Conservation (phyloP, 352 stramenopile species). For the Phytophthora megakarya region DNA sequence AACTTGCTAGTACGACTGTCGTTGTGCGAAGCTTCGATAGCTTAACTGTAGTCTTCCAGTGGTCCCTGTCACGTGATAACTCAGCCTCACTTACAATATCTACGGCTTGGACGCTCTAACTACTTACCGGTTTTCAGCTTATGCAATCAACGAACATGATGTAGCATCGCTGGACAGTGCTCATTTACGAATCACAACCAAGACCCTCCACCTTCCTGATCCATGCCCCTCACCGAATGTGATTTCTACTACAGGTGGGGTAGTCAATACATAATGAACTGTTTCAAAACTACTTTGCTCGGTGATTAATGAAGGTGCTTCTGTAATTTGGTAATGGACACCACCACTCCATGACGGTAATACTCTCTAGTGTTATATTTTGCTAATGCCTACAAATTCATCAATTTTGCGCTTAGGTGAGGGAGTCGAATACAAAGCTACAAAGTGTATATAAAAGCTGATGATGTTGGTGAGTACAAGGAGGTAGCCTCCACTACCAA, state of each 20-base stretch:
- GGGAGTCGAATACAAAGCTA: slow-evolving; percentile 54
- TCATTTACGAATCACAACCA: slow-evolving; percentile 27
- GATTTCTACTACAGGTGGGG: slow-evolving; percentile 45
- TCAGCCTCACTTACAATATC: slow-evolving; percentile 29
- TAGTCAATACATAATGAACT: background rate
- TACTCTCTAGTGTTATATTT: background rate
- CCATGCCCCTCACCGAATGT: slow-evolving; percentile 49
- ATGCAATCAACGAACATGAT: slow-evolving; percentile 32
- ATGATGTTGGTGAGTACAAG: slow-evolving; percentile 35
- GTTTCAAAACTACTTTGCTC: background rate
- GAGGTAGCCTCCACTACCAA: slow-evolving; percentile 43
- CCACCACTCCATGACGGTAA: slow-evolving; percentile 50
- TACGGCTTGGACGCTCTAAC: slow-evolving; percentile 46
- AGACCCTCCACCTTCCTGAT: slow-evolving; percentile 33
- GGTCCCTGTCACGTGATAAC: slow-evolving; percentile 10
- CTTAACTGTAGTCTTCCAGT: slow-evolving; percentile 1
- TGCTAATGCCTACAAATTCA: background rate
- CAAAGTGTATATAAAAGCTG: slow-evolving; percentile 54
- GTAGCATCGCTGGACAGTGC: slow-evolving; percentile 24
- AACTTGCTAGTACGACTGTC: slow-evolving; percentile 34
- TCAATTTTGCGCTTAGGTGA: slow-evolving; percentile 36
- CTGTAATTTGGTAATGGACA: slow-evolving; percentile 43
- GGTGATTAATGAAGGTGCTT: slow-evolving; percentile 39
- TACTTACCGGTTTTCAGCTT: slow-evolving; percentile 40
- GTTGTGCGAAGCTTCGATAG: slow-evolving; percentile 25